Base-by-base conservation (phyloP, 2,329 filamentous ascomycete species). In the Nemania sp. region DNA sequence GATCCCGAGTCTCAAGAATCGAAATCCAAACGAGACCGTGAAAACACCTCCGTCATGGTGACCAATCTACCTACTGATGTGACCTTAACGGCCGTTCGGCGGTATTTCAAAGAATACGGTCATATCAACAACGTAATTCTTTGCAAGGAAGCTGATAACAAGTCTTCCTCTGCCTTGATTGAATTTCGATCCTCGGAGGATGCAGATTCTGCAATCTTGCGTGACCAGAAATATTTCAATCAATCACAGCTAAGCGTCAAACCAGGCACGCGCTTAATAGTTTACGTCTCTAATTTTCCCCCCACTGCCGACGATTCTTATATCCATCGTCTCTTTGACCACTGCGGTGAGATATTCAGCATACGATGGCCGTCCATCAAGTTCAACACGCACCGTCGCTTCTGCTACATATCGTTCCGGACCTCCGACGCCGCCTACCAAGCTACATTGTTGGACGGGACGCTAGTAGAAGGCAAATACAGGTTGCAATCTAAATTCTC, bases 371-470 rank as follows among this genome's bases (percentile, higher is more conserved):
- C 95, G 1, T 97, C 92, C 58, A 84, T 99, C 53, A 96, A 96
- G 73, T 92, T 84, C 75, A 94, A 97, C 70, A 88, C 89, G 1
- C 88, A 91, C 68, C 90, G 95, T 34, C 89, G 95, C 21, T 99
- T 99, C 78, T 97, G 93, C 79, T 99, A 99, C 74, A 83, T 97
- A 6, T 91, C 96, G n/a, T 97, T 97, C 73, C 83, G 87, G 49
- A 86, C 87, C 34, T 76, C 83, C 2, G 81, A 82, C n/a, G 84
- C 85, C 54, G 91, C 92, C 0, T 81, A 86, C 40, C 86, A 84
- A 50, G 93, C 93, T 1, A 89, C 88, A 0, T 78, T 85, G 60
- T 83, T 97, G 50, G 83, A 97, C 70, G 89, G 89, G 25, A 87
- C 83, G 58, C 73, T 87, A 20, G 76, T 96, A 0, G 89, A 89